Evolutionary conservation across 2,329 filamentous ascomycete genomes (phyloP), one percentile per base, ranked within the genome.

Genomic region (Corniculantispora saksenae): DNA sequence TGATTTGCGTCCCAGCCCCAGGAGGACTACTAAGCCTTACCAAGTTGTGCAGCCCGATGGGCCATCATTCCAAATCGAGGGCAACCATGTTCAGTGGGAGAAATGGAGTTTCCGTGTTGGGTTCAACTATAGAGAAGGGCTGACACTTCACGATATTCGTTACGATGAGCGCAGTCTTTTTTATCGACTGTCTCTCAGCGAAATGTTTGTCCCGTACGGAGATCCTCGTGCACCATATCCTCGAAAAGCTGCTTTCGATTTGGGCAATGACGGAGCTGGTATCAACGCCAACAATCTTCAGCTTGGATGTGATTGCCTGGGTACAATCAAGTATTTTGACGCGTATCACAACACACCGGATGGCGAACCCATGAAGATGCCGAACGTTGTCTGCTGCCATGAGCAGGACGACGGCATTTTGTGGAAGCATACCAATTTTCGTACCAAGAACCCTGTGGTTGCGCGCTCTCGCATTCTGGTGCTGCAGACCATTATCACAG

Each of bases 131-230:
- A 80, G 89, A 10, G 89, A 91, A 74, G 89, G 89, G 51, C 82
- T 86, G 13, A 87, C 88, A 1, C 81, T 92, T 1, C 88, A 91
- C 70, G 86, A 91, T 69, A 76, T 91, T 10, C 81, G 82, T 68
- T 91, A 89, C 69, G 86, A 88, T 70, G 84, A 82, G n/a, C 81
- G 87, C 48, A 86, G 82, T 63, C 77, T 91, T 23, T 83, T 91
- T 72, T 88, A 91, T 74, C 82, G 89, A 0, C 73, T 91, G 19
- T 85, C 84, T 35, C 79, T 91, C 38, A 83, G 83, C 58, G 89
- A 91, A 72, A 91, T 91, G 89, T 83, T 84, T 23, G 86, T 90
- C 0, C 86, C 87, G 0, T 91, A 91, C 67, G 87, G 81, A 2
- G 88, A 90, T 68, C 85, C 85, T 9, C 82, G 89, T 3, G 77